These are phyloP conservation scores for Stylosanthes scabra DNA, from an alignment of 331 rosid species.

Conservation along the genomic window DNA sequence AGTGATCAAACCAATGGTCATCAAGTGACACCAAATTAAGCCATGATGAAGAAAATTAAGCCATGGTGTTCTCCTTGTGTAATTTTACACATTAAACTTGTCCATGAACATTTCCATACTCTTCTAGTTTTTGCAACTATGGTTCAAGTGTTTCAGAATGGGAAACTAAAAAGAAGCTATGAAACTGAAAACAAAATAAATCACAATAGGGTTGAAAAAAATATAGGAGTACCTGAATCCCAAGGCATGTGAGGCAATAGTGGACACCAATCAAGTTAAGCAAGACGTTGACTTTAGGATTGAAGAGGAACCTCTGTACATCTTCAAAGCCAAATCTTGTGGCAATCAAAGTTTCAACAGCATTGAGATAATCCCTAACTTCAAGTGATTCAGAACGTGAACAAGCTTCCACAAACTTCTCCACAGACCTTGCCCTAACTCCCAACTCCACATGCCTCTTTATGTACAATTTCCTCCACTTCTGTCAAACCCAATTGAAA, in stretches of 20 bases:
- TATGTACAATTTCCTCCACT: slow-evolving; percentile 67
- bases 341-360: slow-evolving; percentile 51
- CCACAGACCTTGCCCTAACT: slow-evolving; percentile 47
- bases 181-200: slow-evolving; percentile 27
- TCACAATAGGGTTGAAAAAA: slow-evolving; percentile 1
- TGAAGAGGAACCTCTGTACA: slow-evolving; percentile 62
- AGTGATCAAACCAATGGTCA: slow-evolving; percentile 22
- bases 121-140: neutral
- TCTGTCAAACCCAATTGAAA: slow-evolving; percentile 46
- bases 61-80: too few relatives aligned
- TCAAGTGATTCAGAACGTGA: slow-evolving; percentile 54
- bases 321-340: slow-evolving; percentile 69
- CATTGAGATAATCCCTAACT: slow-evolving; percentile 63
- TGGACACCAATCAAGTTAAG: slow-evolving; percentile 78
- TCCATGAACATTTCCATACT: neutral
- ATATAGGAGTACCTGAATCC: slow-evolving; percentile 56
- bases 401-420: slow-evolving; percentile 54
- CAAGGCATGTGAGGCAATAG: slow-evolving; percentile 57
- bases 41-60: neutral
- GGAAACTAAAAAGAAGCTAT: neutral
- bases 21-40: slow-evolving; percentile 8
- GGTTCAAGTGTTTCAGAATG: neutral
- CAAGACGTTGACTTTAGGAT: slow-evolving; percentile 52
- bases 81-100: too few relatives aligned
- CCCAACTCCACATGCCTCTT: slow-evolving; percentile 64